Conservation (phyloP, 2,329 filamentous ascomycete genomes). For the Apiospora rasikravindrae region DNA sequence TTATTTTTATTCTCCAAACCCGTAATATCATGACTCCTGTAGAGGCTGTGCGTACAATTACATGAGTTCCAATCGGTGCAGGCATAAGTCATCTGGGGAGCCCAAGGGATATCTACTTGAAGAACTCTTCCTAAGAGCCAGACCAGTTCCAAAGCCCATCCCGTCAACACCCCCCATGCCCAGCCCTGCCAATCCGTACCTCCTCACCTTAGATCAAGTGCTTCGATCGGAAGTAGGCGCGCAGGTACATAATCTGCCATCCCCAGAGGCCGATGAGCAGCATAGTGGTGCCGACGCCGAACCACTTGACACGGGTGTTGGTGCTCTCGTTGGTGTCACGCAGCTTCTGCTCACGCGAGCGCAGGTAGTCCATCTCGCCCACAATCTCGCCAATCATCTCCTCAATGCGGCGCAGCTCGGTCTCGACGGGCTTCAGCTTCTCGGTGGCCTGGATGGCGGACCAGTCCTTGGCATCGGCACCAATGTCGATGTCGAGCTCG, state of each 20-base stretch:
- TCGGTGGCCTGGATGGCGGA: slow-evolving; percentile 93
- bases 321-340: slow-evolving; percentile 99
- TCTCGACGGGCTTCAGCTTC: slow-evolving; percentile 97
- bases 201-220: slow-evolving; percentile 37
- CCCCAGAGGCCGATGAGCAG: slow-evolving; percentile 87
- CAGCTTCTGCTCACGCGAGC: slow-evolving; percentile 88
- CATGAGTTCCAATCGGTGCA: slow-evolving; percentile 25
- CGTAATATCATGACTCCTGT: slow-evolving; percentile 31
- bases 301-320: slow-evolving; percentile 98
- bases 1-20: slow-evolving; percentile 32
- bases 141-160: neutral
- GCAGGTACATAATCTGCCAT: slow-evolving; percentile 97
- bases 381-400: slow-evolving; percentile 91
- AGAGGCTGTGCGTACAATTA: slow-evolving; percentile 39
- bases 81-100: neutral
- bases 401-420: slow-evolving; percentile 89
- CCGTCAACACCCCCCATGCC: neutral
- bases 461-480: slow-evolving; percentile 98
- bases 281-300: slow-evolving; percentile 91
- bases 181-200: neutral
- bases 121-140: neutral
- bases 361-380: slow-evolving; percentile 93
- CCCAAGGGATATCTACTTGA: neutral
- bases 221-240: slow-evolving; percentile 88
- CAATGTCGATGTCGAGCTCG: slow-evolving; percentile 95